Conservation (phyloP, 805 yeast genomes). For the Yamadazyma olivae region DNA sequence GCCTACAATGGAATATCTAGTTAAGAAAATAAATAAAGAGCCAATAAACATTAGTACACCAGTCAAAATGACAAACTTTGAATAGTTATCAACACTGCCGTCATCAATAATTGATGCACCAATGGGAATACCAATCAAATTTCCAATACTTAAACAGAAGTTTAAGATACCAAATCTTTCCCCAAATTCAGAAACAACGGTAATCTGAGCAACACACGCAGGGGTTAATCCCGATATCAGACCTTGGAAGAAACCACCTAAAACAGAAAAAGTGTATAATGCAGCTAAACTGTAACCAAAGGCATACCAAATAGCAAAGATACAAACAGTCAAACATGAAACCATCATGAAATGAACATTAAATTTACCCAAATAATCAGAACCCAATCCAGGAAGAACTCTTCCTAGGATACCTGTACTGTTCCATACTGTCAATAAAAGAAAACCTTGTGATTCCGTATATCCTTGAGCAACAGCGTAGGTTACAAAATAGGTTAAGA, state of each 20-base stretch:
- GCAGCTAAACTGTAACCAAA: slow-evolving; percentile 23
- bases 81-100: slow-evolving; percentile 24
- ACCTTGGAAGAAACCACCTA: slow-evolving; percentile 34
- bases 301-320: slow-evolving; percentile 32
- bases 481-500: slow-evolving; percentile 53
- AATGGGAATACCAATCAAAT: slow-evolving; percentile 25
- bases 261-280: slow-evolving; percentile 27
- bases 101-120: slow-evolving; percentile 27
- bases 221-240: slow-evolving; percentile 34
- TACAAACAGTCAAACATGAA: slow-evolving; percentile 18
- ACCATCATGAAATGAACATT: slow-evolving; percentile 40
- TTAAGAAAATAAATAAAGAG: slow-evolving; percentile 22
- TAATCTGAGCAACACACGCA: slow-evolving; percentile 57
- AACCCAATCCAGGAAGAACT: slow-evolving; percentile 49
- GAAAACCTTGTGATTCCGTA: slow-evolving; percentile 38
- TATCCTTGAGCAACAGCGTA: slow-evolving; percentile 52
- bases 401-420: slow-evolving; percentile 50
- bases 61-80: slow-evolving; percentile 28
- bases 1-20: slow-evolving; percentile 22
- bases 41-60: slow-evolving; percentile 27
- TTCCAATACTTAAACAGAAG: slow-evolving; percentile 24
- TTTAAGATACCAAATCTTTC: slow-evolving; percentile 33
- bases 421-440: slow-evolving; percentile 46
- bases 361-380: slow-evolving; percentile 55
- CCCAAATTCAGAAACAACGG: slow-evolving; percentile 38